A percentile compares a stretch with the other conserved stretches of the same genome.
Conservation (phyloP, 768 basidiomycete genomes). For the Coprinopsis sp. region DNA sequence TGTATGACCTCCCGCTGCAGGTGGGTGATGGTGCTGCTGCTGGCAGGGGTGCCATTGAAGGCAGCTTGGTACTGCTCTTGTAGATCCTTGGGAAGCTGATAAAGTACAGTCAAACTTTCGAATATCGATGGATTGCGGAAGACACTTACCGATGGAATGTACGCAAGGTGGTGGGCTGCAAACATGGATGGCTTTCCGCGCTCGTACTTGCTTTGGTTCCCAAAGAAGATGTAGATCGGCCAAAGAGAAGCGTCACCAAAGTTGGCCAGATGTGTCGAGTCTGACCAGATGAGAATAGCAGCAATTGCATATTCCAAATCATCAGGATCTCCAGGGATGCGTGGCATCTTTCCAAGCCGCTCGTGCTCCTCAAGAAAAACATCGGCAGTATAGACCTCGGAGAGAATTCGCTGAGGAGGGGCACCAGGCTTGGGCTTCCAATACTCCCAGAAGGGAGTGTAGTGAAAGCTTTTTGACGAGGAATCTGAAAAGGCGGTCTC, state of each 20-base stretch:
- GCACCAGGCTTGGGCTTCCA: slow-evolving; percentile 5
- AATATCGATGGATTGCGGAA: slow-evolving; percentile 1
- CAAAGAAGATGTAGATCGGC: slow-evolving; percentile 17
- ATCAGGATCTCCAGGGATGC: slow-evolving; percentile 19
- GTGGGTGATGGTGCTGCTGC: background rate
- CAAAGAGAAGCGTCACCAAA: slow-evolving; percentile 15
- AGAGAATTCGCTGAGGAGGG: slow-evolving; percentile 16
- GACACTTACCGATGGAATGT: slow-evolving; percentile 16
- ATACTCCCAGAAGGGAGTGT: slow-evolving; percentile 12
- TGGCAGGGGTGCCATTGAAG: background rate
- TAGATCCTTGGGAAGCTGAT: background rate
- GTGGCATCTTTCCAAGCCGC: slow-evolving; percentile 20
- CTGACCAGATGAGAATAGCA: slow-evolving; percentile 23
- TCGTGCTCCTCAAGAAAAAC: slow-evolving; percentile 26
- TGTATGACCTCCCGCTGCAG: slow-evolving; percentile 3
- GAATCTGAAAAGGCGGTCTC: slow-evolving; percentile 9
- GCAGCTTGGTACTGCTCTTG: background rate
- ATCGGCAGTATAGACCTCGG: slow-evolving; percentile 30
- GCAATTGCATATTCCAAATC: too few species aligned
- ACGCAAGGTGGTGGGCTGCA: slow-evolving; percentile 16
- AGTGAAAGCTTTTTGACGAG: slow-evolving; percentile 10
- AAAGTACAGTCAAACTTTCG: background rate
- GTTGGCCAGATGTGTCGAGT: slow-evolving; percentile 14
- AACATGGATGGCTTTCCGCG: slow-evolving; percentile 10
- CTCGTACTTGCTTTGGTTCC: slow-evolving; percentile 16